These are phyloP conservation scores for Aspergillus sp. DNA, from an alignment of 2,329 filamentous ascomycete species.

Conservation along the genomic window DNA sequence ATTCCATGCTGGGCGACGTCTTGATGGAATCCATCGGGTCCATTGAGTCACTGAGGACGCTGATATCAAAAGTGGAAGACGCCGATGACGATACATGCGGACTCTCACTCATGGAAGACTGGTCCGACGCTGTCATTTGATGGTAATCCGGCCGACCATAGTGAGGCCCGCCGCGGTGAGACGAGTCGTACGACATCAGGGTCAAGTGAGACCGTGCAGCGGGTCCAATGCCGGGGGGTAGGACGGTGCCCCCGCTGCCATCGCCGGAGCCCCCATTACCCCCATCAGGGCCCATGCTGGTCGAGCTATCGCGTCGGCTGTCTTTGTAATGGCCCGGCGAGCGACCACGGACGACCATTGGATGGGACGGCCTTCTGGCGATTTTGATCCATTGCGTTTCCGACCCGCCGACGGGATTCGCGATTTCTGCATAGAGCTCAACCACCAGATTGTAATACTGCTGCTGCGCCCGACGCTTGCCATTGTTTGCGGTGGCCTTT, in stretches of 20 bases:
- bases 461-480: conserved; percentile 82
- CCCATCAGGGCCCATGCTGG: conserved; percentile 68
- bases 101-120: conserved; percentile 37
- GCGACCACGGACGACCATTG: conserved; percentile 82
- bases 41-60: conserved; percentile 37
- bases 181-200: conserved; percentile 34
- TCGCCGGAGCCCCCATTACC: conserved; percentile 49
- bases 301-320: conserved; percentile 64
- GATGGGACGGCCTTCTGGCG: conserved; percentile 69
- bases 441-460: conserved; percentile 92
- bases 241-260: conserved; percentile 23
- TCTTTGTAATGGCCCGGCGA: conserved; percentile 79
- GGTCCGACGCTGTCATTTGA: conserved; percentile 33
- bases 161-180: conserved; percentile 28
- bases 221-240: conserved; percentile 31
- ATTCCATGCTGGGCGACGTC: conserved; percentile 27
- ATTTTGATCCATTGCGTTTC: conserved; percentile 65
- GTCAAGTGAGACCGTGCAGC: conserved; percentile 29
- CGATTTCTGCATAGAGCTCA: conserved; percentile 72
- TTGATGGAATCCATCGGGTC: conserved; percentile 40
- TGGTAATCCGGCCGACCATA: conserved; percentile 36
- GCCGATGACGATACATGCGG: conserved; percentile 40
- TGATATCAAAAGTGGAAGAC: conserved; percentile 37
- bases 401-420: conserved; percentile 35
- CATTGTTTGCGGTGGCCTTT: conserved; percentile 89